These are phyloP conservation scores for Pyricularia grisea DNA, from an alignment of 2,329 filamentous ascomycete species.

Conservation along the genomic window DNA sequence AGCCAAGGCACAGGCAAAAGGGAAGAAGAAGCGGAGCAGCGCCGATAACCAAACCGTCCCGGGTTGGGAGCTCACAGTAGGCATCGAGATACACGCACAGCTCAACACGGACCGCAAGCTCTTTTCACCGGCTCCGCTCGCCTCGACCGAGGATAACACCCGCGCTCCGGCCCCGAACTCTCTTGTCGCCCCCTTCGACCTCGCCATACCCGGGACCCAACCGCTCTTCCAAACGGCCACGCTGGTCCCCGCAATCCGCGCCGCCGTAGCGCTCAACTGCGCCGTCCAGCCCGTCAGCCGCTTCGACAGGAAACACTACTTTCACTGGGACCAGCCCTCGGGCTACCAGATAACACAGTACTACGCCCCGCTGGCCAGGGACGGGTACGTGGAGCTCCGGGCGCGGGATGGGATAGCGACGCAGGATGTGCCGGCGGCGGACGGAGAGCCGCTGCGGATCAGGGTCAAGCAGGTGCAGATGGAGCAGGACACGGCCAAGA, in stretches of 20 bases:
- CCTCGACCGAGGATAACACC: not conserved
- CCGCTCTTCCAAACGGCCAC: constrained; percentile 77
- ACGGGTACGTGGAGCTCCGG: constrained; percentile 63
- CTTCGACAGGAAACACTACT: constrained; percentile 97
- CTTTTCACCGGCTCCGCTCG: constrained; percentile 62
- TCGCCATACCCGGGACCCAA: constrained; percentile 81
- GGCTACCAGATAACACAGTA: constrained; percentile 98
- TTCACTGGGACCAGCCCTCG: constrained; percentile 94
- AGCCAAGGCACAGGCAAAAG: constrained; percentile 31
- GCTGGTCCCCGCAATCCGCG: constrained; percentile 80
- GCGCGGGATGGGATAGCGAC: constrained; percentile 70
- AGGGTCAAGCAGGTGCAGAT: constrained; percentile 92
- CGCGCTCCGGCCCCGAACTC: constrained; percentile 53
- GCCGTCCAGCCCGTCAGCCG: constrained; percentile 65
- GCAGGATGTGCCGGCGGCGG: constrained; percentile 53
- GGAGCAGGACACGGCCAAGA: constrained; percentile 97
- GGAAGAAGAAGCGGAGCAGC: constrained; percentile 36
- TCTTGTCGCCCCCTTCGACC: constrained; percentile 83
- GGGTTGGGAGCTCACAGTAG: constrained; percentile 89
- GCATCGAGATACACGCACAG: constrained; percentile 95
- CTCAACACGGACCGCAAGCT: constrained; percentile 83
- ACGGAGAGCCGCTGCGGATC: constrained; percentile 40
- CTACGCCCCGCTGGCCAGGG: constrained; percentile 62
- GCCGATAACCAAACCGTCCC: constrained; percentile 40
- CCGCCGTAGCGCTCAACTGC: constrained; percentile 77